Conservation (phyloP, 805 yeast genomes). For the Barnettozyma siamensis region DNA sequence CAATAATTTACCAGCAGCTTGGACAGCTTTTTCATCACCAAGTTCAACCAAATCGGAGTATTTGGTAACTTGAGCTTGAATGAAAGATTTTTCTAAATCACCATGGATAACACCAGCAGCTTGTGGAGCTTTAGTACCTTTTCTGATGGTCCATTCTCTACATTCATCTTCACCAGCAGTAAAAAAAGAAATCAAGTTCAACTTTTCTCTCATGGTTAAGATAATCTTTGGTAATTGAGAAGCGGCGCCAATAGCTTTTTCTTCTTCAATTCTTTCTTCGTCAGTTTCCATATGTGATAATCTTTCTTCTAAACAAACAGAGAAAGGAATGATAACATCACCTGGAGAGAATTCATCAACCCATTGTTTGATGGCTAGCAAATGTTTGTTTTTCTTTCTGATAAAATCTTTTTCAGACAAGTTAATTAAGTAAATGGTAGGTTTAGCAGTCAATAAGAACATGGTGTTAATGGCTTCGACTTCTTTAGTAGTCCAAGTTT, state of each 20-base stretch:
- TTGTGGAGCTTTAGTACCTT: slow-evolving; percentile 92
- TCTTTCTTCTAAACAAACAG: slow-evolving; percentile 88
- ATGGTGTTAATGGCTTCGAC: slow-evolving; percentile 84
- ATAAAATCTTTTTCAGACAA: slow-evolving; percentile 83
- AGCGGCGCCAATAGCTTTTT: slow-evolving; percentile 63
- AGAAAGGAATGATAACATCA: slow-evolving; percentile 85
- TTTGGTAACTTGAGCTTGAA: slow-evolving; percentile 88
- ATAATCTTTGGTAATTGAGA: slow-evolving; percentile 86
- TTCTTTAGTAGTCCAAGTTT: slow-evolving; percentile 84
- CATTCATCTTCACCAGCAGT: slow-evolving; percentile 96
- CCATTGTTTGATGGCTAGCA: slow-evolving; percentile 84
- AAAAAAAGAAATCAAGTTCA: slow-evolving; percentile 87
- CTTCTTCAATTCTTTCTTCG: slow-evolving; percentile 73
- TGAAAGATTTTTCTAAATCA: slow-evolving; percentile 91
- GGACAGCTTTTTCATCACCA: slow-evolving; percentile 77
- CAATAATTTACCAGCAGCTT: slow-evolving; percentile 82
- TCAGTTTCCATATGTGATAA: slow-evolving; percentile 83
- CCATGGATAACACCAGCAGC: slow-evolving; percentile 98
- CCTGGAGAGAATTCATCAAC: slow-evolving; percentile 83
- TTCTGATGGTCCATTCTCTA: slow-evolving; percentile 96
- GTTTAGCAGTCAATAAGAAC: slow-evolving; percentile 90
- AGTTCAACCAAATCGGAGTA: slow-evolving; percentile 71
- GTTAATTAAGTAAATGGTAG: slow-evolving; percentile 88
- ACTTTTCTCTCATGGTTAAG: slow-evolving; percentile 77
- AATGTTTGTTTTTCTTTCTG: slow-evolving; percentile 83